Evolutionary conservation across 2,329 filamentous ascomycete genomes (phyloP).

Genomic region (Cercospora berteroae): DNA sequence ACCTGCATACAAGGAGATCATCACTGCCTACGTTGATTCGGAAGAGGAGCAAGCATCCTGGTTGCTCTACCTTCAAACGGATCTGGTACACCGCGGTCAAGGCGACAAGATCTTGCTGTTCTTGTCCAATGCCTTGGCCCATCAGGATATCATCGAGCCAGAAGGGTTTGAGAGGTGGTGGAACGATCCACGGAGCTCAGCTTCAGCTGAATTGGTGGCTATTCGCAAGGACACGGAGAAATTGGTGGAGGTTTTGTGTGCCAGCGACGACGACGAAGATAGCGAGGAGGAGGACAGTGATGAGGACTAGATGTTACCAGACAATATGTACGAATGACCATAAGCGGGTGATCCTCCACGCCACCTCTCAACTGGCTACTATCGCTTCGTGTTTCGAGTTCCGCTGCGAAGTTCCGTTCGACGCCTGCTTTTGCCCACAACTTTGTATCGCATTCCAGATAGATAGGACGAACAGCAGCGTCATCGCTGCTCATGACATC

Average conservation of each 20-base stretch:
- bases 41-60: slow-evolving; percentile 81
- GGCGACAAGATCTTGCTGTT: slow-evolving; percentile 70
- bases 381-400: background rate
- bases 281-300: slow-evolving; percentile 52
- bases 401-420: background rate
- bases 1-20: slow-evolving; percentile 56
- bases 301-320: slow-evolving; percentile 15
- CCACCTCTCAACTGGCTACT: background rate
- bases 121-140: slow-evolving; percentile 79
- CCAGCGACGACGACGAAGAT: slow-evolving; percentile 68
- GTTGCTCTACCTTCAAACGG: slow-evolving; percentile 75
- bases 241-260: slow-evolving; percentile 76
- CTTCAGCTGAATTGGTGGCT: slow-evolving; percentile 65
- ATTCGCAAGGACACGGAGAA: slow-evolving; percentile 72
- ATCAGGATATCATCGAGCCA: slow-evolving; percentile 80
- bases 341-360: slow-evolving; percentile 10
- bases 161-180: slow-evolving; percentile 89
- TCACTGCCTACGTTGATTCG: slow-evolving; percentile 54
- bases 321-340: slow-evolving; percentile 7
- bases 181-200: slow-evolving; percentile 67
- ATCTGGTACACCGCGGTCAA: slow-evolving; percentile 65
- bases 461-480: background rate
- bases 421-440: background rate
- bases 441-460: background rate
- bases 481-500: background rate